Base-by-base conservation (phyloP, 164 flowering plant species). In the Vitis labrusca region DNA sequence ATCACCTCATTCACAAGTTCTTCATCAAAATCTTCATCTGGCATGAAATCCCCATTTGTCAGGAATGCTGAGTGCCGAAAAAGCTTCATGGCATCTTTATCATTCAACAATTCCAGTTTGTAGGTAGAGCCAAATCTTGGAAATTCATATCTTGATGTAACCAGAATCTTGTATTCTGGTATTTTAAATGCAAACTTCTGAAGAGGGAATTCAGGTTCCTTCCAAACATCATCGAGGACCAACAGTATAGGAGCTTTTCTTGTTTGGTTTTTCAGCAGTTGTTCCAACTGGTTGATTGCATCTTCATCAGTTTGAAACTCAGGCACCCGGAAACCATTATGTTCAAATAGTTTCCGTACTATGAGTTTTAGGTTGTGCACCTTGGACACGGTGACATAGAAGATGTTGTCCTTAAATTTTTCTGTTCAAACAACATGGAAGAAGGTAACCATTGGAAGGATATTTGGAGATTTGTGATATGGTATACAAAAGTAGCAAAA, bases 71-170 rank as follows among this genome's bases (percentile, higher is more conserved):
- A 61, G 16, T 76, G 54, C 32, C 65, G 52, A 27, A 86, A 82
- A 32, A 86, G 86, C 19, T 59, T 52, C 71, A 30, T 54, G 49
- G 89, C 79, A 73, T 84, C 81, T 63, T 71, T 49, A 30, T 70
- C 65, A 29, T 64, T 76, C 70, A 86, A 64, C 47, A 74, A 48
- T 27, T 71, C 53, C 73, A 84, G 64, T 2, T 63, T 15, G 68
- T 76, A 78, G n/a, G 65, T 59, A 29, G 69, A 67, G 61, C 67
- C 73, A 68, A 78, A 73, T 47, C 65, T 64, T 55, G 76, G 82
- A 50, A 86, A 68, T 30, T 3, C 60, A 65, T n/a, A 75, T 59
- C 90, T 76, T 50, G 90, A 86, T n/a, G 88, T 83, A 17, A 86
- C 85, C 75, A 86, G 63, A 37, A 83, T 37, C 71, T 77, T 81